A percentile compares a stretch with the other conserved stretches of the same genome.
phyloP scores from a whole-genome alignment of 73 alveolate genomes.

The Breviolum minutum region DNA sequence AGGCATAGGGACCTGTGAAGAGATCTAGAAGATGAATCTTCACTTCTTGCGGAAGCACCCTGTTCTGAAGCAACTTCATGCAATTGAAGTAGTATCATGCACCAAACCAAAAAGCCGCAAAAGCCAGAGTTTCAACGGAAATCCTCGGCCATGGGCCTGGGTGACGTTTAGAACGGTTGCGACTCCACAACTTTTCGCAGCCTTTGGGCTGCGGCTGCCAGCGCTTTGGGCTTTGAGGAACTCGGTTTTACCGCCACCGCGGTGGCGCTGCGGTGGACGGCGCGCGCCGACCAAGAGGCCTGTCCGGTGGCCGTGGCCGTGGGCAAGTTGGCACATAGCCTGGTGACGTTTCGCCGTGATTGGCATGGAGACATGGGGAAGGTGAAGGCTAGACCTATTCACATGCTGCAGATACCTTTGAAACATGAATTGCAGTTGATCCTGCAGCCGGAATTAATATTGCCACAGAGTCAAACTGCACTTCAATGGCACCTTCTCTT shows the following conservation, averaged over 20 bases:
- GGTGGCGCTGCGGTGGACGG: conserved; percentile 13
- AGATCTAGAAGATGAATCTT: too few relatives aligned
- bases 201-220: too few relatives aligned
- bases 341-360: conserved; percentile 23
- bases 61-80: too few relatives aligned
- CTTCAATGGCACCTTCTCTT: conserved; percentile 23
- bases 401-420: conserved; percentile 25
- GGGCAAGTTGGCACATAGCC: conserved; percentile 11
- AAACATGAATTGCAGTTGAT: neutral
- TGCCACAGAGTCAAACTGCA: neutral
- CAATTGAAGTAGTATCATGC: too few relatives aligned
- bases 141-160: conserved; percentile 3
- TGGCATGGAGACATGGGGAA: conserved; percentile 20
- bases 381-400: conserved; percentile 25
- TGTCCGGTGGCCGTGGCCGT: conserved; percentile 38
- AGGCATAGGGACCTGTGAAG: too few relatives aligned
- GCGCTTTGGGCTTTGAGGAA: too few relatives aligned
- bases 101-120: too few relatives aligned
- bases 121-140: too few relatives aligned
- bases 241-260: too few relatives aligned
- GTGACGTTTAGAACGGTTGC: neutral
- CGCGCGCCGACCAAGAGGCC: neutral
- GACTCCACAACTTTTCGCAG: too few relatives aligned
- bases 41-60: too few relatives aligned
- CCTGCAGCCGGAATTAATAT: neutral